Base-by-base conservation (phyloP, 805 yeast genomes). In the Metschnikowia gruessii region DNA sequence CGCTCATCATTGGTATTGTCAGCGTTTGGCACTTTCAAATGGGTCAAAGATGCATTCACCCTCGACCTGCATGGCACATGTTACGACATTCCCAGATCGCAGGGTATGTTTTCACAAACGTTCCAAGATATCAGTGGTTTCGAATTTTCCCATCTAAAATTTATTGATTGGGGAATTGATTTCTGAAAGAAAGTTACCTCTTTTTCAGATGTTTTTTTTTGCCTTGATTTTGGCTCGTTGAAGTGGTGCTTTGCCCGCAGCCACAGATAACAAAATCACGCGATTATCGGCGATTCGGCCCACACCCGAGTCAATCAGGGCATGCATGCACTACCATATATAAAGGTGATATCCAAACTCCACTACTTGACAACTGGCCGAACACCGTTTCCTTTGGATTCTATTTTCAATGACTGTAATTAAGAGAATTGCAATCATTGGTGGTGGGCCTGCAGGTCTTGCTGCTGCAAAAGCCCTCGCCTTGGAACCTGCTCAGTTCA, bases 391-490 rank as follows among this genome's bases (percentile, higher is more conserved):
- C 3, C 13, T 10, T 28, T 5, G 28, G 28, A 7, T 8, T 26
- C 3, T 26, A 3, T 6, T 10, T 11, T 5, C 28, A 26, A 42
- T 42, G 46, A 42, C 48, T 28, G 18, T 43, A 13, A 30, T 17
- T 18, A 53, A 48, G 26, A 50, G 57, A 34, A 70, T 86, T 3
- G 89, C 88, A 0, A 77, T 87, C 8, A 73, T 87, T 19, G 95
- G 95, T 2, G 90, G 80, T 2, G 95, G 95, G 0, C 91, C 94
- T 0, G 74, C 80, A 37, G 95, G 92, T 0, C 65, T 83, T 17
- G 87, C 83, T 0, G 68, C 78, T 3, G 81, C 87, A 0, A 79
- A 82, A 48, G 87, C 90, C 0, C 68, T 87, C 10, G 52, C 77
- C 7, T 75, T 70, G 9, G 90, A 83, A 53, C 57, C 63, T 1